phyloP scores from a whole-genome alignment of 2,329 filamentous ascomycete genomes.

The Cladosporium sp. region DNA sequence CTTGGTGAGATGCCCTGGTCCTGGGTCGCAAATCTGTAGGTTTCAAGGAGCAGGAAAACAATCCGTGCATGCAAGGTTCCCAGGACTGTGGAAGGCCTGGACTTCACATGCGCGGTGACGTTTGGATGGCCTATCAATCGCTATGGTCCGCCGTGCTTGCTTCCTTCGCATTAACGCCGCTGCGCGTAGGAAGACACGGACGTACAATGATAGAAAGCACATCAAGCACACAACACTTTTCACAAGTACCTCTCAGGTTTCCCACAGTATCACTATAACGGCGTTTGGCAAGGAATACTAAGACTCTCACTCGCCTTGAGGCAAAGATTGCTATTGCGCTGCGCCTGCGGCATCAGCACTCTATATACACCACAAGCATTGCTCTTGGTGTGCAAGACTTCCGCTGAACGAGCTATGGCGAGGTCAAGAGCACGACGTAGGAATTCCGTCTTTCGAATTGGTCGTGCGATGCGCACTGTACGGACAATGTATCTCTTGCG shows the following conservation, averaged over 20 bases:
- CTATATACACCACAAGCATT: not conserved
- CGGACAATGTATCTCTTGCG: not conserved
- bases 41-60: not conserved
- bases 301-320: not conserved
- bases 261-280: no score
- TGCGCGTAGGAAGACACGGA: no score
- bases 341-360: no score
- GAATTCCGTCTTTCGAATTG: not conserved
- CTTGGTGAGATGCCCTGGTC: not conserved
- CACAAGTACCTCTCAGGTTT: no score
- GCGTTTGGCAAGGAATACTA: no score
- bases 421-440: not conserved
- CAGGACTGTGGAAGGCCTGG: slow-evolving; percentile 2
- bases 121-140: not conserved
- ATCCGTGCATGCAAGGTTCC: slow-evolving; percentile 14
- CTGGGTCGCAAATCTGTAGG: slow-evolving; percentile 3
- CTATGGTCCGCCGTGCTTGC: not conserved
- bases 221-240: no score
- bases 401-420: not conserved
- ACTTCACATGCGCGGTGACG: slow-evolving; percentile 5
- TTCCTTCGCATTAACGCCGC: not conserved
- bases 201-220: no score
- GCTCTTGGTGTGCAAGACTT: not conserved
- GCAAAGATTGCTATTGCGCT: not conserved
- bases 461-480: not conserved